Evolutionary conservation across 2,329 filamentous ascomycete species (phyloP), one percentile per base, ranked within the genome.

Genomic region (Simplicillium aogashimaense): DNA sequence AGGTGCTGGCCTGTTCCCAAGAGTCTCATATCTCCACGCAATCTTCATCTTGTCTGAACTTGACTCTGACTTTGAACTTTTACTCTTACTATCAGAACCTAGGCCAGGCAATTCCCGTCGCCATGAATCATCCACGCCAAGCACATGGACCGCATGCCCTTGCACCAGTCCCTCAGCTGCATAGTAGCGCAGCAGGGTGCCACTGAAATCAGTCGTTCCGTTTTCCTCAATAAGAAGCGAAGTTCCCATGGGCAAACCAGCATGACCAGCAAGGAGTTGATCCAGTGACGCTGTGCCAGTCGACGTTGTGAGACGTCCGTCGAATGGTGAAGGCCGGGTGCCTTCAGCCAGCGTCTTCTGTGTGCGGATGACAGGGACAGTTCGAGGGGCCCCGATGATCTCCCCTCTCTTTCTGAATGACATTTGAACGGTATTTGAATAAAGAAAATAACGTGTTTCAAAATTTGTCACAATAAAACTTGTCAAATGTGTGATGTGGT

Each of bases 151-250:
- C 42, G 81, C 75, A 54, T 98, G 92, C 1, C 86, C 88, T 55
- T 98, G 92, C 6, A 94, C 77, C 4, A 97, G 75, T 2, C 92
- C 92, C 62, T 98, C 89, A 0, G 90, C 89, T 1, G 88, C 90
- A 63, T 87, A 98, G 58, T 92, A 95, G 41, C 85, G 76, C 35
- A 95, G 63, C 43, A 97, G 65, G 18, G 86, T 77, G 2, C 89
- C 86, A 0, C 86, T 81, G 65, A 94, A 98, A 58, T 98, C 92
- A 0, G 92, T 98, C 1, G 90, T 95, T 0, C 90, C 90, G 42
- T 80, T 83, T 54, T 98, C 92, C 55, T 90, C 86, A 28, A 95
- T 67, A 5, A 98, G 64, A 1, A 97, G 56, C 1, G 81, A 85
- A 14, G 78, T 86, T 0, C 92, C 92, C 7, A 97, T 69, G 0